Percentiles rank a stretch among this genome's conserved stretches.
Evolutionary conservation across 1,284 basidiomycete genomes (phyloP).

Genomic region (Pseudozyma hubeiensis): DNA sequence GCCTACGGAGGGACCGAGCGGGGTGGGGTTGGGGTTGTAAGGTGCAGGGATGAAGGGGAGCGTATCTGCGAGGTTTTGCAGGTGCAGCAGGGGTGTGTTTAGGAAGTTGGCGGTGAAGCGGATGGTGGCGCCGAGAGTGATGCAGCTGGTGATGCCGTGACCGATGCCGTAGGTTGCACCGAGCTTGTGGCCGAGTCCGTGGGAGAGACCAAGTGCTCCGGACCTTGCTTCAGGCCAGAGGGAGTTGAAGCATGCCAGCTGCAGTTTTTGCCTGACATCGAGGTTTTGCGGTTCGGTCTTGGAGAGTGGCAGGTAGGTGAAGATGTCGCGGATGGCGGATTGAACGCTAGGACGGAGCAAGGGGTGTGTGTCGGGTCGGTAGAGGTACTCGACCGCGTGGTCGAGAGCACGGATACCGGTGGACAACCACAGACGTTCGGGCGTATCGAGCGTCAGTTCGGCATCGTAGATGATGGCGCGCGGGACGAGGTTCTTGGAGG

Average conservation of each 20-base stretch:
- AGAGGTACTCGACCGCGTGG: conserved; percentile 82
- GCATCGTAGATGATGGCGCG: conserved; percentile 79
- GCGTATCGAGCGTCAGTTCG: conserved; percentile 79
- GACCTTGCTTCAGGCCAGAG: conserved; percentile 76
- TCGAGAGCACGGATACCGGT: conserved; percentile 75
- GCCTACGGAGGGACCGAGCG: conserved; percentile 13
- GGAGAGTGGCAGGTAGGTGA: conserved; percentile 77
- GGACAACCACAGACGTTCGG: conserved; percentile 81
- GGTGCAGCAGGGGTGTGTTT: conserved; percentile 32
- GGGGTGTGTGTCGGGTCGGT: conserved; percentile 74
- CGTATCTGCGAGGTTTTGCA: conserved; percentile 52
- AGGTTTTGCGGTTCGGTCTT: conserved; percentile 76
- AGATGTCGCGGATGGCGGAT: conserved; percentile 75
- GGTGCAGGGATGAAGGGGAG: conserved; percentile 54
- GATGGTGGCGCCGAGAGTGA: conserved; percentile 73
- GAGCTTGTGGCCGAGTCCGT: conserved; percentile 75
- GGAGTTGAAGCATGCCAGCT: conserved; percentile 80
- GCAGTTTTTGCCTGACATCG: conserved; percentile 76
- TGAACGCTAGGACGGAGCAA: conserved; percentile 70
- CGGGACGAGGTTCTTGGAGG: conserved; percentile 65
- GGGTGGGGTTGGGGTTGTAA: conserved; percentile 24
- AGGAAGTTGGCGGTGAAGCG: conserved; percentile 24
- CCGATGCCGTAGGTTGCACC: conserved; percentile 81
- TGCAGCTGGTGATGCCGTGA: conserved; percentile 84
- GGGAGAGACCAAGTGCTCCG: conserved; percentile 79